phyloP scores from a whole-genome alignment of 1,284 basidiomycete genomes.

The Bjerkandera adusta region DNA sequence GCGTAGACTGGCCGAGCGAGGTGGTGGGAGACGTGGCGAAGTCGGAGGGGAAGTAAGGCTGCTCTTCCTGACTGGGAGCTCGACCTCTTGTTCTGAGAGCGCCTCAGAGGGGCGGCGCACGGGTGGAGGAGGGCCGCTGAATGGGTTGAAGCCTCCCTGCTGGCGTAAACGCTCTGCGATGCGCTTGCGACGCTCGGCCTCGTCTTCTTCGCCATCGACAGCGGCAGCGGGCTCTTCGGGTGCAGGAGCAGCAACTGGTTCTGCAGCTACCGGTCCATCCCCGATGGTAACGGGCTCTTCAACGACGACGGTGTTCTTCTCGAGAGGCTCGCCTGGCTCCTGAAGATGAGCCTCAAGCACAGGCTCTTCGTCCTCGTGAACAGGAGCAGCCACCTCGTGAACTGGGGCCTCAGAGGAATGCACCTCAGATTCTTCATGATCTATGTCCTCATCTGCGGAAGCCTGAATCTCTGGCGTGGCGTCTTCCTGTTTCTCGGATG shows the following conservation, averaged over 20 bases:
- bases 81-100: not conserved
- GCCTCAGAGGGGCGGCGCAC: constrained; percentile 4
- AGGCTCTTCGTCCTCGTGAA: not conserved
- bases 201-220: constrained; percentile 51
- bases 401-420: too few relatives aligned
- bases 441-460: too few relatives aligned
- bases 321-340: too few relatives aligned
- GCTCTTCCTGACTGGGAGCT: not conserved
- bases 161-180: constrained; percentile 62
- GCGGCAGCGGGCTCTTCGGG: constrained; percentile 16
- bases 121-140: constrained; percentile 37
- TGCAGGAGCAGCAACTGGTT: too few relatives aligned
- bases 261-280: not conserved
- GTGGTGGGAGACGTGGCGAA: too few relatives aligned
- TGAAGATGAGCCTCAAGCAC: too few relatives aligned
- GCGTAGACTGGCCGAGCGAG: not conserved
- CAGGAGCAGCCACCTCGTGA: too few relatives aligned
- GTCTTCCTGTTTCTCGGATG: too few relatives aligned
- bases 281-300: too few relatives aligned
- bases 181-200: constrained; percentile 48
- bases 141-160: constrained; percentile 66
- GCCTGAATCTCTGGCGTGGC: too few relatives aligned
- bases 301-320: too few relatives aligned
- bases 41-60: constrained; percentile 1
- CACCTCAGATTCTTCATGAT: too few relatives aligned